Percentiles rank a stretch among this genome's conserved stretches.
phyloP scores from a whole-genome alignment of 257 asterid genomes.

The Nicotiana undulata region DNA sequence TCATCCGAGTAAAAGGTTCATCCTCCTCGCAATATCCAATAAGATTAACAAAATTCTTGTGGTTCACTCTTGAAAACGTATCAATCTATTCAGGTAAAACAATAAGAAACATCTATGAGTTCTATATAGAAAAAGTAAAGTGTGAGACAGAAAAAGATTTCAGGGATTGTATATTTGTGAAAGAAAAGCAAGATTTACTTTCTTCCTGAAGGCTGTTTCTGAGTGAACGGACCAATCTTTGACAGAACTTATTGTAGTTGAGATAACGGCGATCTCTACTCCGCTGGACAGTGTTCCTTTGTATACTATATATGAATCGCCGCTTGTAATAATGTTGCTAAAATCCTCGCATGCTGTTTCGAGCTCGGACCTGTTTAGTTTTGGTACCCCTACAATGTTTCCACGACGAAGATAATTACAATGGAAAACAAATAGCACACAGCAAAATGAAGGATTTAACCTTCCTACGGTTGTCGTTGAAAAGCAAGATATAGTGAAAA shows the following conservation, averaged over 20 bases:
- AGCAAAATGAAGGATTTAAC: neutral
- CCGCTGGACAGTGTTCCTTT: slow-evolving; percentile 94
- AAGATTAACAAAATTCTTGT: slow-evolving; percentile 72
- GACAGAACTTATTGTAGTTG: slow-evolving; percentile 50
- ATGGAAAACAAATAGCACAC: neutral
- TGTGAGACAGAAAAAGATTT: neutral
- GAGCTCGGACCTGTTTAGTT: slow-evolving; percentile 69
- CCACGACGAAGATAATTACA: neutral
- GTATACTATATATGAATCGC: slow-evolving; percentile 45
- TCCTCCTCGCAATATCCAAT: slow-evolving; percentile 76
- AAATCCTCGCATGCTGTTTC: slow-evolving; percentile 94
- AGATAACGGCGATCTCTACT: slow-evolving; percentile 84
- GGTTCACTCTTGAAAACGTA: slow-evolving; percentile 50
- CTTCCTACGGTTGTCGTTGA: neutral
- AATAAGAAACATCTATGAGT: neutral
- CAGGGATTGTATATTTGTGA: neutral
- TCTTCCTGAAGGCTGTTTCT: slow-evolving; percentile 58
- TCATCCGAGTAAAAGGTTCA: slow-evolving; percentile 74
- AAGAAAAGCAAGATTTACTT: slow-evolving; percentile 34
- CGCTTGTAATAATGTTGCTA: slow-evolving; percentile 59
- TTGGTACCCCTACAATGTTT: slow-evolving; percentile 65
- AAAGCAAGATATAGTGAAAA: neutral
- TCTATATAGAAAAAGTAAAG: neutral
- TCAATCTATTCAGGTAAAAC: slow-evolving; percentile 18
- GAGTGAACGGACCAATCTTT: slow-evolving; percentile 70